Evolutionary conservation across 139 green algal species (phyloP).

Genomic region (Coccomyxa sp.): DNA sequence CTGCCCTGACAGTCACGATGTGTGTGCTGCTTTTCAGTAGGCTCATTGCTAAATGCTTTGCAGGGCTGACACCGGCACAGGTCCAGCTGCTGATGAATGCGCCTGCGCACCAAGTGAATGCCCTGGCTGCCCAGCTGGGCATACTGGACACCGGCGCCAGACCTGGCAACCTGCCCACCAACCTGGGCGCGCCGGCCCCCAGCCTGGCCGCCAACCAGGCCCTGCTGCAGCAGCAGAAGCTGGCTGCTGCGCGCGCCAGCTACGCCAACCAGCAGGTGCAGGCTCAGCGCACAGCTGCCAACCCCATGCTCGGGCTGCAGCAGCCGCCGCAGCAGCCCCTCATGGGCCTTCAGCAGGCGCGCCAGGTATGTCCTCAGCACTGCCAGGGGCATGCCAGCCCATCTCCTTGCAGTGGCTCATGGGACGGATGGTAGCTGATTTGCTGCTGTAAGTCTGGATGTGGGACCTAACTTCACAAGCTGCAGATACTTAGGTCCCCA

Average conservation of each 20-base stretch:
- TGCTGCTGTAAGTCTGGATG: too few relatives aligned
- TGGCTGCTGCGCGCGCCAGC: neutral
- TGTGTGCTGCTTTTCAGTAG: too few relatives aligned
- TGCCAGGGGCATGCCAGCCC: too few relatives aligned
- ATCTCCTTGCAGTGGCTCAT: too few relatives aligned
- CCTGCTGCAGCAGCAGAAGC: slow-evolving; percentile 5
- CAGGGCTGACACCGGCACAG: slow-evolving; percentile 19
- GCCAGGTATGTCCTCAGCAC: too few relatives aligned
- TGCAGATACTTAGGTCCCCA: too few relatives aligned
- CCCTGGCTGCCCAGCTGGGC: slow-evolving; percentile 16
- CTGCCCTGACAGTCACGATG: too few relatives aligned
- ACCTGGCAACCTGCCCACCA: neutral
- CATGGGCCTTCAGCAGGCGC: too few relatives aligned
- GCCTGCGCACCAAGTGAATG: slow-evolving; percentile 8
- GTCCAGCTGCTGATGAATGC: slow-evolving; percentile 16
- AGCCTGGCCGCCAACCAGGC: neutral
- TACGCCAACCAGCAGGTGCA: neutral
- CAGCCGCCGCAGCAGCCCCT: neutral
- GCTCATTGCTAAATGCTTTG: neutral
- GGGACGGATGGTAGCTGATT: too few relatives aligned
- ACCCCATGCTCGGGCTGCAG: neutral
- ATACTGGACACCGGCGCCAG: slow-evolving; percentile 10
- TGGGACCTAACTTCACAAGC: too few relatives aligned
- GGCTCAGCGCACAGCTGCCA: neutral
- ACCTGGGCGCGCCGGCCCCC: neutral